Evolutionary conservation across 2,329 filamentous ascomycete genomes (phyloP), one percentile per base, ranked within the genome.

Genomic region (Xylariaceae sp.): DNA sequence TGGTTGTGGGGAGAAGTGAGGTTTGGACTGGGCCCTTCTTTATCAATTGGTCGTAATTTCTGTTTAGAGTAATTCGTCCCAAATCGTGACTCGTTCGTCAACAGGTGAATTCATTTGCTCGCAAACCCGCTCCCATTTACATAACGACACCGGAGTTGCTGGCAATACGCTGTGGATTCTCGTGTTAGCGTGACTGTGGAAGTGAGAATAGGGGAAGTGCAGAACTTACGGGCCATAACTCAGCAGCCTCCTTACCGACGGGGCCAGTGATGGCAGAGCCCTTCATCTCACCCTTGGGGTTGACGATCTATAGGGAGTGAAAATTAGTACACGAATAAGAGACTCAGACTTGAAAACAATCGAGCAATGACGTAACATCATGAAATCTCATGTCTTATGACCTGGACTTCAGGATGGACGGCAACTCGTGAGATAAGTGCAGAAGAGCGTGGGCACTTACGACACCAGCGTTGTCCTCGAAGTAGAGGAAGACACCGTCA

Each of bases 261-360:
- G 94, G 94, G 73, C 94, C 94, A 73, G 94, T 99, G 79, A 99
- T 99, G 79, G 94, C 94, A 69, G 92, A 97, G 77, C 94, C 94
- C 89, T 99, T 99, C 94, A 99, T 99, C 85, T 99, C 94, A 83
- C 94, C 94, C 90, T 99, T 99, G 81, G 93, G 92, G 86, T 99
- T 99, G 85, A 99, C 94, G 76, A 99, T 99, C 90, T 94, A 75
- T 9, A 23, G 10, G 56, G 37, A 51, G 45, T 15, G 0, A 1
- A 13, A 18, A 71, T 82, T 69, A 81, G 78, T 69, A 60, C 50
- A 7, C 3, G 34, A 44, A 15, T 8, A 9, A 18, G 37, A 1
- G 9, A 18, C 11, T 6, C 9, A 10, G 13, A 7, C 23, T n/a
- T 97, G 73, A 97, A 88, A 73, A 93, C 92, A 71, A n/a, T 1